phyloP scores from a whole-genome alignment of 2,329 filamentous ascomycete genomes.

The Knoxdaviesia proteae region DNA sequence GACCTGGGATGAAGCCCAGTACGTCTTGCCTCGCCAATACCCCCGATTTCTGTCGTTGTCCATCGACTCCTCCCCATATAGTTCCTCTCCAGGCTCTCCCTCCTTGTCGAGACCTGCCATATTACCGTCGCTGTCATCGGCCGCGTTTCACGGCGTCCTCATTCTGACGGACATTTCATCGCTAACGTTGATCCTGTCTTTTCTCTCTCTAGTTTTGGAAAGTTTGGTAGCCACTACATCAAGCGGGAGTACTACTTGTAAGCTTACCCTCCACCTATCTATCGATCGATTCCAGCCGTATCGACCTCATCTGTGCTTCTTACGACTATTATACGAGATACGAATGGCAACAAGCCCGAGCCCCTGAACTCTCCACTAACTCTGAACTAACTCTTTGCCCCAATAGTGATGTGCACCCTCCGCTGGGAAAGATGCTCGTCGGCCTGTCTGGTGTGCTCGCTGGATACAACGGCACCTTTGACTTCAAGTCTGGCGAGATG shows the following conservation, averaged over 20 bases:
- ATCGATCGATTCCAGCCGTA: background rate
- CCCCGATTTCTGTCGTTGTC: background rate
- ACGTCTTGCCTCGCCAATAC: constrained; percentile 12
- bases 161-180: background rate
- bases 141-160: too few species aligned
- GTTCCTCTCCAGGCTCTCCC: background rate
- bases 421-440: constrained; percentile 95
- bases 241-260: constrained; percentile 96
- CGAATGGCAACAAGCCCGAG: background rate
- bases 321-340: too few species aligned
- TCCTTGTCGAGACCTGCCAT: constrained; percentile 4
- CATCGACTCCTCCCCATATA: background rate
- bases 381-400: background rate
- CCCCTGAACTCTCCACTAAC: background rate
- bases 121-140: background rate
- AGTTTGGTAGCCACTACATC: constrained; percentile 97
- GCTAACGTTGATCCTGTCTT: constrained; percentile 5
- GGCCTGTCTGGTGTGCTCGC: constrained; percentile 89
- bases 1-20: constrained; percentile 49
- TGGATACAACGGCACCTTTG: constrained; percentile 96
- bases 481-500: constrained; percentile 95
- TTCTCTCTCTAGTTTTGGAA: constrained; percentile 46
- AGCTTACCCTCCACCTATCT: background rate
- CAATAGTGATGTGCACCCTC: constrained; percentile 49
- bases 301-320: too few species aligned